Percentiles rank a stretch among this genome's conserved stretches.
phyloP scores from a whole-genome alignment of 495 filamentous ascomycete genomes.

The Xylaria scruposa region DNA sequence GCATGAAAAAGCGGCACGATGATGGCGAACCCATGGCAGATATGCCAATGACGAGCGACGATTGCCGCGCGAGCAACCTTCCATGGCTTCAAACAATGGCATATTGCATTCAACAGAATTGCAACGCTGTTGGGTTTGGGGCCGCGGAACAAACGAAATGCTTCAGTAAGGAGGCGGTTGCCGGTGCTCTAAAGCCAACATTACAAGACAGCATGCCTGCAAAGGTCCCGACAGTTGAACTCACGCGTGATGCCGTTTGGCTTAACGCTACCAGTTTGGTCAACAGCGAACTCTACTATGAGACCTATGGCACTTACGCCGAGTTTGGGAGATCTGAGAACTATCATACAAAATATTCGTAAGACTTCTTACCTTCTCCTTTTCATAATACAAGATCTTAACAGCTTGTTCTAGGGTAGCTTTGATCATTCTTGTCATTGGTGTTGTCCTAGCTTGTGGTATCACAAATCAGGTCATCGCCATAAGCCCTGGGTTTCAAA shows the following conservation, averaged over 20 bases:
- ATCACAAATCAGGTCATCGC: not conserved
- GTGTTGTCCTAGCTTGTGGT: not conserved
- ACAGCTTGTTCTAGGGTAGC: not conserved
- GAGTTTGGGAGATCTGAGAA: conserved; percentile 1
- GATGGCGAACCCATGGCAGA: not conserved
- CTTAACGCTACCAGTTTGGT: not conserved
- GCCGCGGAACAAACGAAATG: not conserved
- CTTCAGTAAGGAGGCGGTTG: not conserved
- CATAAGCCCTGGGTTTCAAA: not conserved
- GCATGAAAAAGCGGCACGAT: conserved; percentile 1
- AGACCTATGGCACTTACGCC: not conserved
- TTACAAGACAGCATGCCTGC: not conserved
- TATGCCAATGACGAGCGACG: not conserved
- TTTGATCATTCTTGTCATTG: not conserved
- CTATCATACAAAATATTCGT: not conserved
- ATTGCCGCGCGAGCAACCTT: not conserved
- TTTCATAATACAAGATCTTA: not conserved
- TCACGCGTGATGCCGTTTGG: not conserved
- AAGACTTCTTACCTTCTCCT: not conserved
- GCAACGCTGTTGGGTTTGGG: not conserved
- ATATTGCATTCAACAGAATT: not conserved
- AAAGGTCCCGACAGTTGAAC: not conserved
- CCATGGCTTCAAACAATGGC: conserved; percentile 2
- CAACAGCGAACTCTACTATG: not conserved
- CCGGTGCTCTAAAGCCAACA: not conserved